Base-by-base conservation (phyloP, 371 early-diverging fungal species). In the Coemansia sp. region DNA sequence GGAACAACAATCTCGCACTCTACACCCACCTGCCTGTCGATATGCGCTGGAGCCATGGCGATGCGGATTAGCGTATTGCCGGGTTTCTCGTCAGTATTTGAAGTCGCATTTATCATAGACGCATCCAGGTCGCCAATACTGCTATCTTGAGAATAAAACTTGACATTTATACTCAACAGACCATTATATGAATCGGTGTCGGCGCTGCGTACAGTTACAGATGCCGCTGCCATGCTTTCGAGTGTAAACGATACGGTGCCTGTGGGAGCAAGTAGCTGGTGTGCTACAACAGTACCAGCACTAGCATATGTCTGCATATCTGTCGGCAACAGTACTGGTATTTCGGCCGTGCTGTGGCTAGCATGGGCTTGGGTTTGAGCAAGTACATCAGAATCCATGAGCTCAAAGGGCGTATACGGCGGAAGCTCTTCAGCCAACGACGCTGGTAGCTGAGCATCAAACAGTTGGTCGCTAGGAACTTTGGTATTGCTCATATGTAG, bases 1-100 rank as follows among this genome's bases (percentile, higher is more conserved):
- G 64, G 64, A 6, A 63, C 44, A 44, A 65, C 40, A 16, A 71
- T 28, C 12, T 47, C 40, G 33, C 61, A 53, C 44, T 71, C 69
- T 11, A 44, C 42, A 23, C 4, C 25, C 3, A 40, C 18, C n/a
- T 3, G 40, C 23, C 26, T 23, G 18, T 56, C 26, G 3, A 12
- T 8, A 26, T 39, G 23, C 20, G 25, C 40, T 2, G 39, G 20
- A 9, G 21, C 39, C 16, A 47, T 39, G 16, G 30, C 37, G 39
- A 71, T 63, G 1, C 33, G 23, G n/a, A 63, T 21, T 3, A 37
- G 30, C 9, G 20, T n/a, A 3, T 6, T 8, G 5, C 37, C 21
- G 0, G 62, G 11, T 50, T 68, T 62, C 18, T 26, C 58, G 14
- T 40, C 33, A 8, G 40, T 25, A 14, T 14, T 4, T n/a, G 63